Conservation (phyloP, 139 green algal genomes). For the Chlorella ohadii region DNA sequence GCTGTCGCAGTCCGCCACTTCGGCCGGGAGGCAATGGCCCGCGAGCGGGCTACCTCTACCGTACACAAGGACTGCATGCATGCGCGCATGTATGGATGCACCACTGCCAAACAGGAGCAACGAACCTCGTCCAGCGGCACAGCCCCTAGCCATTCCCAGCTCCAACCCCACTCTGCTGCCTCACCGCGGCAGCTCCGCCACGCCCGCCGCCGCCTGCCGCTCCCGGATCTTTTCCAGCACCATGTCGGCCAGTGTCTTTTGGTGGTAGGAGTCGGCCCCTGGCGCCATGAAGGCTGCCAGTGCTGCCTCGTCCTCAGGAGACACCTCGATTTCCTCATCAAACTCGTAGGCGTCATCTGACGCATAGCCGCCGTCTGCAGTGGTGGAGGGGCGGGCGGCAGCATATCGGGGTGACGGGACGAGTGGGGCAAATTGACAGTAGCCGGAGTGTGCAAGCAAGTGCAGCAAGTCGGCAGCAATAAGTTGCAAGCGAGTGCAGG, state of each 20-base stretch:
- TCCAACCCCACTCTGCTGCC: neutral
- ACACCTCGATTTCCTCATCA: constrained; percentile 57
- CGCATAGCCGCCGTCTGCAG: neutral
- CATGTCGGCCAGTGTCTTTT: constrained; percentile 88
- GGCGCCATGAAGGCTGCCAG: constrained; percentile 83
- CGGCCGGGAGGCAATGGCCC: constrained; percentile 22
- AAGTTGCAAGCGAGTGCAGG: too few species aligned
- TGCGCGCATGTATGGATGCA: neutral
- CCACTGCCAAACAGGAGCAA: neutral
- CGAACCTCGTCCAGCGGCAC: too few species aligned
- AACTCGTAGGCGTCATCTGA: constrained; percentile 21
- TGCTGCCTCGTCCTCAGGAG: constrained; percentile 81
- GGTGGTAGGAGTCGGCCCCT: constrained; percentile 42
- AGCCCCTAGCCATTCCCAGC: too few species aligned
- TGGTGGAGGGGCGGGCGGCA: neutral
- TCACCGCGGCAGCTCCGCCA: constrained; percentile 39
- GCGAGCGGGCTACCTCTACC: constrained; percentile 12
- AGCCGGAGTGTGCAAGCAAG: too few species aligned
- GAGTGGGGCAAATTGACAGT: too few species aligned
- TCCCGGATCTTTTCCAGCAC: constrained; percentile 87
- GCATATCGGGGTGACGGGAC: too few species aligned
- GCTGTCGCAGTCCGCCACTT: constrained; percentile 56
- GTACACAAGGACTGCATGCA: constrained; percentile 59
- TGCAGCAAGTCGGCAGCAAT: too few species aligned
- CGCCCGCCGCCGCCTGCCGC: constrained; percentile 46